Conservation (phyloP, 1,284 basidiomycete genomes). For the Stereum hirsutum region DNA sequence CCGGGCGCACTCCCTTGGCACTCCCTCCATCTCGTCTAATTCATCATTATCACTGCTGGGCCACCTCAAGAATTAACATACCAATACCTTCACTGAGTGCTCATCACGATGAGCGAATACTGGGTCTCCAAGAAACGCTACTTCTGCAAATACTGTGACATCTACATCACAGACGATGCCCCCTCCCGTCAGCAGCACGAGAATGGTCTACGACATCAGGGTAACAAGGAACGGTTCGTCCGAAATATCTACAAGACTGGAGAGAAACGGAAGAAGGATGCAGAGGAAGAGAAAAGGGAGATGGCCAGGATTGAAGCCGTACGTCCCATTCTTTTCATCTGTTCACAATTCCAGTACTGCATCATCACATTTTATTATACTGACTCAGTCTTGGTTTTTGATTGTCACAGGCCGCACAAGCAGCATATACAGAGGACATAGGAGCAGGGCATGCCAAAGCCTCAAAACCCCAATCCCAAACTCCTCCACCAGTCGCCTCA, state of each 20-base stretch:
- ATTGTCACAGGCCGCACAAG: constrained; percentile 52
- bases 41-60: too few relatives aligned
- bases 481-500: constrained; percentile 26
- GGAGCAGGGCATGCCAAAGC: constrained; percentile 52
- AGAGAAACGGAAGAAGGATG: constrained; percentile 80
- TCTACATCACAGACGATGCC: constrained; percentile 88
- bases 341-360: background rate
- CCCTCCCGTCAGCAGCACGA: constrained; percentile 93
- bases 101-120: constrained; percentile 76
- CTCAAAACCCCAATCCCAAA: constrained; percentile 18
- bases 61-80: too few relatives aligned
- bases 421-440: constrained; percentile 67
- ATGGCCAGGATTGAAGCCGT: constrained; percentile 84
- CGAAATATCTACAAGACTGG: constrained; percentile 90
- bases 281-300: constrained; percentile 79
- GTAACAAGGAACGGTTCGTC: constrained; percentile 89
- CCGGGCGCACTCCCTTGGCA: too few relatives aligned
- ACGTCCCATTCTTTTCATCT: constrained; percentile 19
- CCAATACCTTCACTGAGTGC: too few relatives aligned
- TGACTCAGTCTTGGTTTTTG: too few relatives aligned
- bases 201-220: constrained; percentile 88
- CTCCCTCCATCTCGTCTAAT: too few relatives aligned
- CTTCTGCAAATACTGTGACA: constrained; percentile 84
- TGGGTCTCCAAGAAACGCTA: constrained; percentile 84
- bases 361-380: constrained; percentile 1